Evolutionary conservation across 2,329 filamentous ascomycete genomes (phyloP).

Genomic region (Immersiporthe knoxdaviesiana): DNA sequence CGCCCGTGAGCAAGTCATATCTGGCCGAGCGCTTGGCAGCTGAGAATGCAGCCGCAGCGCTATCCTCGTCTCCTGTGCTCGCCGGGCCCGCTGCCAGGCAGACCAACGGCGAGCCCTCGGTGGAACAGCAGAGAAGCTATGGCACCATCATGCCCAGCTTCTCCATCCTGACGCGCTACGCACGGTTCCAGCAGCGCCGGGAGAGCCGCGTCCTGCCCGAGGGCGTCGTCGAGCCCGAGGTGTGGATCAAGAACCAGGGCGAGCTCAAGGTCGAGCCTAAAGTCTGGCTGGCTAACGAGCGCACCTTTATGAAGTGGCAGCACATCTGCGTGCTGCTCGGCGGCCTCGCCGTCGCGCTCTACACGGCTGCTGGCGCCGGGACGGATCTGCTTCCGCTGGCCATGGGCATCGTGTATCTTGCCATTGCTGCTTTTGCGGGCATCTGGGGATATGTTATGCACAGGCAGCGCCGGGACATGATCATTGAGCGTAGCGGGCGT

Average conservation of each 20-base stretch:
- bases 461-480: constrained; percentile 74
- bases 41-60: constrained; percentile 31
- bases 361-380: constrained; percentile 84
- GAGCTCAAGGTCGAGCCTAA: constrained; percentile 94
- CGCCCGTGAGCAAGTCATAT: constrained; percentile 69
- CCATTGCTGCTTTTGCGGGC: constrained; percentile 80
- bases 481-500: constrained; percentile 81
- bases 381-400: constrained; percentile 65
- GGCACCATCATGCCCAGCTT: constrained; percentile 77
- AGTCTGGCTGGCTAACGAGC: constrained; percentile 97
- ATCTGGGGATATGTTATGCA: constrained; percentile 88
- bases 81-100: constrained; percentile 8
- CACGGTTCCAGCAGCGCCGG: constrained; percentile 54
- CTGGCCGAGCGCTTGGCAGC: constrained; percentile 56
- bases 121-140: constrained; percentile 44
- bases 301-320: constrained; percentile 98
- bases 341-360: constrained; percentile 79
- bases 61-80: constrained; percentile 23
- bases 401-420: constrained; percentile 82
- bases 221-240: constrained; percentile 81
- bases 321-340: constrained; percentile 90
- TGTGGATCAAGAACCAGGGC: constrained; percentile 94
- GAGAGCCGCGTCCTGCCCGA: constrained; percentile 68
- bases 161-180: constrained; percentile 74
- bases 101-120: constrained; percentile 18